These are phyloP conservation scores for Quambalaria eucalypti DNA, from an alignment of 1,284 basidiomycete genomes.

Conservation along the genomic window DNA sequence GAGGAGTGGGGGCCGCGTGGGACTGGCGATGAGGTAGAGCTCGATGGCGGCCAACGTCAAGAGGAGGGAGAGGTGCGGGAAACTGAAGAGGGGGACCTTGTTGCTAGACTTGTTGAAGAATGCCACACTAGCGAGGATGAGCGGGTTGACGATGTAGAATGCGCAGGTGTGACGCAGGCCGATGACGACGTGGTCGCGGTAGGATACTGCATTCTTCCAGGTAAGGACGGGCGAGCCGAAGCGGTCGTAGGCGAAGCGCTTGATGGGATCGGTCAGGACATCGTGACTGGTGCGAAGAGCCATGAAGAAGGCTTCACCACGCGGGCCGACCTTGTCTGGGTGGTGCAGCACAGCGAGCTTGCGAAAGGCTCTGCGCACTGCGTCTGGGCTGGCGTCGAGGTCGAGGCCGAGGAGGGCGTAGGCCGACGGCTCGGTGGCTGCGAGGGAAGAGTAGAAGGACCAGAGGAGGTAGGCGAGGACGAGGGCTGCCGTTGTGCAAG, in stretches of 20 bases:
- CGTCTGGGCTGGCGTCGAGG: constrained; percentile 58
- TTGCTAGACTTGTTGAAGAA: constrained; percentile 57
- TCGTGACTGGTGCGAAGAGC: constrained; percentile 67
- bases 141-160: constrained; percentile 62
- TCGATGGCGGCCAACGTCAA: constrained; percentile 26
- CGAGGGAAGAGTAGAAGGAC: constrained; percentile 56
- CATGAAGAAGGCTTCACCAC: constrained; percentile 64
- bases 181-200: constrained; percentile 61
- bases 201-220: constrained; percentile 62
- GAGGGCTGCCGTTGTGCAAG: constrained; percentile 51
- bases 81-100: constrained; percentile 51
- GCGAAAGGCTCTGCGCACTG: constrained; percentile 64
- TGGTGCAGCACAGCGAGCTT: constrained; percentile 65
- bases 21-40: constrained; percentile 31
- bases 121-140: constrained; percentile 59
- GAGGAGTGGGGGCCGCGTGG: constrained; percentile 48
- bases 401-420: constrained; percentile 64
- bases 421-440: constrained; percentile 60
- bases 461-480: constrained; percentile 64
- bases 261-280: constrained; percentile 65
- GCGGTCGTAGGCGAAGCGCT: constrained; percentile 72
- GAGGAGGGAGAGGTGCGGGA: constrained; percentile 18
- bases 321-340: constrained; percentile 64
- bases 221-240: constrained; percentile 65
- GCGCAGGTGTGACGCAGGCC: constrained; percentile 62